A percentile compares a stretch with the other conserved stretches of the same genome.
phyloP scores from a whole-genome alignment of 1,139 yeast species.

The Geotrichum siamense region DNA sequence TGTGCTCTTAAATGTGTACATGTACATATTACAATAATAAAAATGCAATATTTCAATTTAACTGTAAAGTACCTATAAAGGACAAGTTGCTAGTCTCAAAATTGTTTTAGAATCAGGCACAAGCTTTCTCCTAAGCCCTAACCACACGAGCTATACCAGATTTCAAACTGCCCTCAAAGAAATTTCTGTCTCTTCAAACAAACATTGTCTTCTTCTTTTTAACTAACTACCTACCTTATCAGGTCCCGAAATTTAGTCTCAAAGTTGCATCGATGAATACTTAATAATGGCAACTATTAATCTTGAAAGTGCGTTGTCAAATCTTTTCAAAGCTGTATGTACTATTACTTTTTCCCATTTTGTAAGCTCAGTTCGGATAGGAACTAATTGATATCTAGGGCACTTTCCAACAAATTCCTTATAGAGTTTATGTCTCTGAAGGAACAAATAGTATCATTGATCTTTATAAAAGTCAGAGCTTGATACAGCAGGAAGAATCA shows the following conservation, averaged over 20 bases:
- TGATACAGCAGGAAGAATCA: conserved; percentile 47
- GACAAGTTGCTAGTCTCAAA: too few relatives aligned
- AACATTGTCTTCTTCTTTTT: too few relatives aligned
- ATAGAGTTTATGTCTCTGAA: conserved; percentile 33
- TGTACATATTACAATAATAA: too few relatives aligned
- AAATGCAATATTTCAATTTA: too few relatives aligned
- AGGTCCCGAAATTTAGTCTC: too few relatives aligned
- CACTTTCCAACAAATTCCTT: conserved; percentile 28
- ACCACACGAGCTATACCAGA: too few relatives aligned
- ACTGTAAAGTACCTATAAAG: too few relatives aligned
- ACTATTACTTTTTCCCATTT: not conserved
- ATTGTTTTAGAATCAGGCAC: too few relatives aligned
- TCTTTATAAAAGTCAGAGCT: conserved; percentile 54
- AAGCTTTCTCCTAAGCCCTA: not conserved
- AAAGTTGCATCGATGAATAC: not conserved
- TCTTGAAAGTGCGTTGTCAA: conserved; percentile 26
- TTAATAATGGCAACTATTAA: conserved; percentile 15
- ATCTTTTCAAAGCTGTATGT: conserved; percentile 28
- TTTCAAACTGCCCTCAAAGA: too few relatives aligned
- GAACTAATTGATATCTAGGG: conserved; percentile 20
- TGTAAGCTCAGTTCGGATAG: not conserved
- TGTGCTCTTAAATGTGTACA: too few relatives aligned
- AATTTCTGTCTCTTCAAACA: too few relatives aligned
- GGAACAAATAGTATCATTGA: conserved; percentile 31
- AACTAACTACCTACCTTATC: too few relatives aligned